Evolutionary conservation across 495 filamentous ascomycete genomes (phyloP), one percentile per base, ranked within the genome.

Genomic region (Xylaria castorea): DNA sequence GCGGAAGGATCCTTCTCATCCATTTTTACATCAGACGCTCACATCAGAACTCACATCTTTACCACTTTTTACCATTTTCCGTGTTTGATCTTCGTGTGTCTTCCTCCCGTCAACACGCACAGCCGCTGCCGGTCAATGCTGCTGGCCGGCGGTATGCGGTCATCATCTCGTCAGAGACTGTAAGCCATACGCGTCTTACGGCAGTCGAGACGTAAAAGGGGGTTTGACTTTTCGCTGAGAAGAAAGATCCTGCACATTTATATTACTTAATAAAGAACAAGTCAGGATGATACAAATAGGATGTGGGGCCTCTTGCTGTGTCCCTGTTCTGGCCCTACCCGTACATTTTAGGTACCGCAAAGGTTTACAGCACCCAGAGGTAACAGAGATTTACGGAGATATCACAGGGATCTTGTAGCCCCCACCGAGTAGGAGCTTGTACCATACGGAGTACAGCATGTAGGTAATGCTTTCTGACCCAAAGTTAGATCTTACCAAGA

Each of bases 71-170:
- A 42, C 38, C 38, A 42, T 42, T 14, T 42, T 42, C n/a, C 27
- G 32, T 40, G 66, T 68, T 57, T 68, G 66, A 68, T 57, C 66
- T 68, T 42, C 50, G 7, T 3, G 9, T 30, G n/a, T 44, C 22
- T 22, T 53, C 27, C 25, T 40, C 42, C 42, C 46, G 42, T n/a
- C 46, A 53, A 27, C 30, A 51, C 27, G 12, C 38, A 65, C 50
- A 42, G 34, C 66, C 32, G 36, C 34, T 8, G 50, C 32, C 50
- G 6, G 14, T 68, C 66, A 42, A 27, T 36, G 58, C 36, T 27
- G 16, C 36, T 42, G 32, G 34, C 22, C 34, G 50, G 34, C 11
- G 12, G 7, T 40, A 57, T 57, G 48, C 66, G 1, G 66, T 55
- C 66, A 57, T 68, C 48, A 57, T 68, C 46, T 11, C 57, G 22